Evolutionary conservation across 345 rosid species (phyloP).

Genomic region (Physaria fendleri): DNA sequence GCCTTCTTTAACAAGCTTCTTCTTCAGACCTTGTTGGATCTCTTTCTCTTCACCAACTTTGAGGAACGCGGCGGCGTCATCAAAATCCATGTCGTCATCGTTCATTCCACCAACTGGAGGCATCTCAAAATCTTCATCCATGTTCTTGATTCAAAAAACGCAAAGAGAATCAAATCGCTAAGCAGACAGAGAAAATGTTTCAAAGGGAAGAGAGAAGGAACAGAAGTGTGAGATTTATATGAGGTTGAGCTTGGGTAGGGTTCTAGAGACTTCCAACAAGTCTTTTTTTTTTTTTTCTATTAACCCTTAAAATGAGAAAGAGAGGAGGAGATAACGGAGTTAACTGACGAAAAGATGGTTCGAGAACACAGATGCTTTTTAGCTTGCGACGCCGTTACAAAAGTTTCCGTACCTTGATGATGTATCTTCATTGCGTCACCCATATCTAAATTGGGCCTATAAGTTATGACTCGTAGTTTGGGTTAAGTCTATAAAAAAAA

Average conservation of each 20-base stretch:
- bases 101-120: conserved; percentile 45
- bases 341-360: neutral
- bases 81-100: conserved; percentile 44
- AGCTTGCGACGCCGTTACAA: conserved; percentile 7
- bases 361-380: neutral
- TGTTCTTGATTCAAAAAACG: conserved; percentile 3
- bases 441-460: neutral
- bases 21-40: conserved; percentile 79
- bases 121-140: conserved; percentile 62
- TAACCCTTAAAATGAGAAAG: too few relatives aligned
- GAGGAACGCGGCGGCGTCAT: conserved; percentile 26
- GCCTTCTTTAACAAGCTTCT: conserved; percentile 78
- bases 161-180: neutral
- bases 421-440: neutral
- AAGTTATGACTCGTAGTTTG: too few relatives aligned
- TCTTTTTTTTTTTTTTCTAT: neutral
- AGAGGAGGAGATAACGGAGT: conserved; percentile 25
- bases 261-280: conserved; percentile 43
- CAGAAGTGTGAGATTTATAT: neutral
- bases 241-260: conserved; percentile 10
- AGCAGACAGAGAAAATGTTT: neutral
- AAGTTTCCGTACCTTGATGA: neutral
- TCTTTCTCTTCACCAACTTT: conserved; percentile 75
- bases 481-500: too few relatives aligned
- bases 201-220: neutral